Evolutionary conservation across 2,329 filamentous ascomycete species (phyloP).

Genomic region (Chrysoporthe austroafricana): DNA sequence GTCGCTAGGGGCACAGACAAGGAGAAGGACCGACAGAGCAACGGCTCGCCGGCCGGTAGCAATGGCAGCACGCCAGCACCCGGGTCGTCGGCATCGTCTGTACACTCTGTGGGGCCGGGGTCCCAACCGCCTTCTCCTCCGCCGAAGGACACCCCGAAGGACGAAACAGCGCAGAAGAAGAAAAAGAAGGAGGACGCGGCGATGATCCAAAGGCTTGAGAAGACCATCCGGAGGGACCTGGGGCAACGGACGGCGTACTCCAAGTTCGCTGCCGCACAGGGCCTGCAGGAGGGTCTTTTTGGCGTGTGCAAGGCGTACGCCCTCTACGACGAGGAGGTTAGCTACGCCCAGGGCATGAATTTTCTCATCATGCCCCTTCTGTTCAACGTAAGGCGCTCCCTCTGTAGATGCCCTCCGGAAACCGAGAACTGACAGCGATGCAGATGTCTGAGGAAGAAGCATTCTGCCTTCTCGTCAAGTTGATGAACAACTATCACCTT

Average conservation of each 20-base stretch:
- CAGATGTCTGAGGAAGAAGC: constrained; percentile 97
- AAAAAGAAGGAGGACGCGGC: constrained; percentile 78
- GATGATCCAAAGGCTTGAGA: constrained; percentile 81
- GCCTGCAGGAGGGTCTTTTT: constrained; percentile 90
- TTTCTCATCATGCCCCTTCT: constrained; percentile 96
- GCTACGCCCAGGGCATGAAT: constrained; percentile 98
- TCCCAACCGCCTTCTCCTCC: constrained; percentile 60
- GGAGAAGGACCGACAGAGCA: constrained; percentile 67
- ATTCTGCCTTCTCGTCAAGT: constrained; percentile 85
- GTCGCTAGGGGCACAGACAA: constrained; percentile 80
- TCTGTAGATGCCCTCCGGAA: constrained; percentile 5
- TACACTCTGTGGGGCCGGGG: constrained; percentile 77
- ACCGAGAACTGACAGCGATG: neutral
- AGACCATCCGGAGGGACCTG: constrained; percentile 86
- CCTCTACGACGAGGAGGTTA: constrained; percentile 89
- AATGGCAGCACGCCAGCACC: constrained; percentile 65
- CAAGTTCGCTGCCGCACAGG: constrained; percentile 89
- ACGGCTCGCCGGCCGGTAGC: constrained; percentile 52
- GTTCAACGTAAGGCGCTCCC: constrained; percentile 71
- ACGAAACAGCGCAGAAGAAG: constrained; percentile 70
- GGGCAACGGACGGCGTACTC: constrained; percentile 94
- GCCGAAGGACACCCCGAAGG: constrained; percentile 65
- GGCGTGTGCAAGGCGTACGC: constrained; percentile 98
- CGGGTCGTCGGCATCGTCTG: constrained; percentile 80
- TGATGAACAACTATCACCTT: constrained; percentile 96